These are phyloP conservation scores for Pseudozyma sp. DNA, from an alignment of 1,284 basidiomycete genomes.

Conservation along the genomic window DNA sequence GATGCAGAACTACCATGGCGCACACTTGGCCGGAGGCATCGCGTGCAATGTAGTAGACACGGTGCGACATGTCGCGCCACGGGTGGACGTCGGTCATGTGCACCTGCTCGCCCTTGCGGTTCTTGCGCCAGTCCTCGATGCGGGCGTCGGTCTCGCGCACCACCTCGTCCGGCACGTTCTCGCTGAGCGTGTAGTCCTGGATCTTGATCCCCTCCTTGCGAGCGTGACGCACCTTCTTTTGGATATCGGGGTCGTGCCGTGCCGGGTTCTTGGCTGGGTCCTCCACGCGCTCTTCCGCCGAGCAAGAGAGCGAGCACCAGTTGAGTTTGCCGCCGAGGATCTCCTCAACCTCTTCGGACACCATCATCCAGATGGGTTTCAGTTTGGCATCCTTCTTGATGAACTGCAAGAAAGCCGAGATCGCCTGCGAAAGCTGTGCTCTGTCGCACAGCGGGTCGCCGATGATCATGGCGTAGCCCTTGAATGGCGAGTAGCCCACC, in stretches of 20 bases:
- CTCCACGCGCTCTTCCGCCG: constrained; percentile 74
- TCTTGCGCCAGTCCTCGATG: constrained; percentile 72
- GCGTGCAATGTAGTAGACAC: constrained; percentile 73
- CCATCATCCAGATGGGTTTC: constrained; percentile 74
- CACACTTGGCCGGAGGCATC: constrained; percentile 71
- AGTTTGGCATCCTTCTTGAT: constrained; percentile 70
- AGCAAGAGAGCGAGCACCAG: constrained; percentile 73
- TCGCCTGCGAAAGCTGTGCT: constrained; percentile 71
- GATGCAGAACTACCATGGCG: constrained; percentile 73
- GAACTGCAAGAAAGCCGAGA: constrained; percentile 70
- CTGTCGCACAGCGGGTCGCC: constrained; percentile 73
- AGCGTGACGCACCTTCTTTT: constrained; percentile 72
- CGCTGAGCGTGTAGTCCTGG: constrained; percentile 61
- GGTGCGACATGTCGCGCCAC: constrained; percentile 73
- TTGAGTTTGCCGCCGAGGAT: constrained; percentile 72
- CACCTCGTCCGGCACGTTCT: constrained; percentile 70
- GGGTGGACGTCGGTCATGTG: constrained; percentile 74
- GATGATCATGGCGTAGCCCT: constrained; percentile 71
- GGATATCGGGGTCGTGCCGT: constrained; percentile 71
- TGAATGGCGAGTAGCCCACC: constrained; percentile 71
- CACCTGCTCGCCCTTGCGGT: constrained; percentile 73
- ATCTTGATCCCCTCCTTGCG: constrained; percentile 73
- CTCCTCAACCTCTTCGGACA: constrained; percentile 71
- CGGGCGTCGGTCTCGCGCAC: constrained; percentile 70
- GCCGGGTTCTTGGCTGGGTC: constrained; percentile 70